Evolutionary conservation across 208 protist species (phyloP), one percentile per base, ranked within the genome.

Genomic region (Herpetomonas tarakana): DNA sequence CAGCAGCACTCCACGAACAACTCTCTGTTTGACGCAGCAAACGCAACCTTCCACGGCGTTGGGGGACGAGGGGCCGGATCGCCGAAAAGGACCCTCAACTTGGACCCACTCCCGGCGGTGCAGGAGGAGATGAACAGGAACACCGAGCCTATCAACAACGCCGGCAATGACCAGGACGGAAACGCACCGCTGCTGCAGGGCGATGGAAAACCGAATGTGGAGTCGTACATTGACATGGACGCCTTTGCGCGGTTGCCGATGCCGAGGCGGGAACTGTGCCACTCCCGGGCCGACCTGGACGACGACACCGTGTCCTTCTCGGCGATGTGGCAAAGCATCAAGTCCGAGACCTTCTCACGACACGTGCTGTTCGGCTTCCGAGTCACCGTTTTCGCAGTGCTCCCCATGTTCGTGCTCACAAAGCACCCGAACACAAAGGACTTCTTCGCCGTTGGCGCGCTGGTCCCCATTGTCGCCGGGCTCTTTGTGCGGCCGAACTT

Each of bases 361-460:
- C 75, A 77, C 55, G 47, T 69, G 22, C 50, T 83, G 55, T 70
- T 81, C 29, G 38, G 67, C 29, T 52, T 88, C 22, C 81, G 81
- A 28, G 65, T 68, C 26, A 85, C 74, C 2, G 24, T 76, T 29
- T 69, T 88, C 44, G 64, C 65, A 3, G 62, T 73, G 0, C 55
- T 85, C 11, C 81, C 81, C 2, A 59, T 71, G 22, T 80, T 81
- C 41, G 18, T 80, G 16, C 62, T 88, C 7, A 30, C 58, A 12
- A 39, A 70, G 54, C 67, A 79, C 47, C 35, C 65, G 1, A 50
- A 69, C 28, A 78, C 72, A 27, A 65, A 59, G 21, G 52, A 62
- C 3, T 76, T 51, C 38, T 78, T 78, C 46, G 68, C 59, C 7
- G 62, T 65, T 35, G 55, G 72, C 9, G 28, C 46, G 1, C 62